These are phyloP conservation scores for Artemisia argyi DNA, from an alignment of 129 eudicot species.

Conservation along the genomic window DNA sequence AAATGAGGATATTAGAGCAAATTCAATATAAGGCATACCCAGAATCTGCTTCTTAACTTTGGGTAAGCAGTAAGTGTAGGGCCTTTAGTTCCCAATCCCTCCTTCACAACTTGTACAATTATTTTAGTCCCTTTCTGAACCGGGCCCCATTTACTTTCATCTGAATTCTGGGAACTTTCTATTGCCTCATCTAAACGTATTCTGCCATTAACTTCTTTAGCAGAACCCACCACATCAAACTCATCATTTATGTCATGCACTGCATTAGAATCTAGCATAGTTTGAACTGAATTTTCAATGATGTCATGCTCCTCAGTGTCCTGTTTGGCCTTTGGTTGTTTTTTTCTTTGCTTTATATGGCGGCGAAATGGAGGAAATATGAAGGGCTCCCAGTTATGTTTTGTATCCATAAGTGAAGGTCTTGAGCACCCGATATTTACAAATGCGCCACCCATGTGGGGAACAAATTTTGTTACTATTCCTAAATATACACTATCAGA, in stretches of 20 bases:
- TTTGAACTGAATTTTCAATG: slow-evolving; percentile 27
- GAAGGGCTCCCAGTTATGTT: slow-evolving; percentile 56
- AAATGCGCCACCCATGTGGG: slow-evolving; percentile 95
- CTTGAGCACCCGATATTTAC: slow-evolving; percentile 78
- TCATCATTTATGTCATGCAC: slow-evolving; percentile 56
- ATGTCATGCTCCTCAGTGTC: background rate
- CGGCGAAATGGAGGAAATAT: slow-evolving; percentile 64
- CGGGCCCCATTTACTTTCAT: slow-evolving; percentile 61
- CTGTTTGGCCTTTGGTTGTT: background rate
- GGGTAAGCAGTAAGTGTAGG: slow-evolving; percentile 90
- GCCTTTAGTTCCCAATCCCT: slow-evolving; percentile 93
- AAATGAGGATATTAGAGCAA: slow-evolving; percentile 1
- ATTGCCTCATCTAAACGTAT: slow-evolving; percentile 23
- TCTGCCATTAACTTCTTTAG: slow-evolving; percentile 36
- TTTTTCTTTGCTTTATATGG: slow-evolving; percentile 34
- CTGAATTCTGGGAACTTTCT: slow-evolving; percentile 34
- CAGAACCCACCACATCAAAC: slow-evolving; percentile 24
- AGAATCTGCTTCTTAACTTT: slow-evolving; percentile 86
- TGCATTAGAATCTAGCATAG: slow-evolving; percentile 39
- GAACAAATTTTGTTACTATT: slow-evolving; percentile 68
- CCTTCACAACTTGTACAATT: slow-evolving; percentile 87
- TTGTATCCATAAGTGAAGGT: slow-evolving; percentile 70
- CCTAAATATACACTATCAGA: slow-evolving; percentile 94
- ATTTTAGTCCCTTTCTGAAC: slow-evolving; percentile 86
- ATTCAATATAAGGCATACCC: slow-evolving; percentile 51